Base-by-base conservation (phyloP, 345 rosid genomes). In the Pugionium dolabratum region DNA sequence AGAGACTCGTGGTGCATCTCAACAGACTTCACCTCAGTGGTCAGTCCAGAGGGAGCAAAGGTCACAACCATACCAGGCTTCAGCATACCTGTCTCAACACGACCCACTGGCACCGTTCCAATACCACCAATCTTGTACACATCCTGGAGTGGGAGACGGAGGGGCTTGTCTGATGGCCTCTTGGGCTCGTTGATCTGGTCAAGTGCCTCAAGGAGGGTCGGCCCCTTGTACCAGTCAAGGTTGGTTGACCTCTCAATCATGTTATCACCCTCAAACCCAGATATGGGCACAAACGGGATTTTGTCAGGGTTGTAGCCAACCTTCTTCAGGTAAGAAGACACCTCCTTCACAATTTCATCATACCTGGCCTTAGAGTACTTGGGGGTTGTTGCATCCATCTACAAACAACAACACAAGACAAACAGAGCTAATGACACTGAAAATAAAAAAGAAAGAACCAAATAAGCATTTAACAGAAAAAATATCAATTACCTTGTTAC, bases 101-200 rank as follows among this genome's bases (percentile, higher is more conserved):
- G 85, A 18, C 90, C 90, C 0, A 85, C 90, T 1, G 91, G 95
- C 1, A 88, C 95, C 79, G 91, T 85, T 75, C 91, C 91, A 46
- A 86, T 88, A 44, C 91, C 96, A 62, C 95, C 91, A 43, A 88
- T 88, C 86, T 88, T 88, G 89, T 88, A 88, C 10, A 89, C 90
- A 65, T 86, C 93, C 81, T 89, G 93, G 43, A 86, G 96, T 7
- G 96, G 93, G 1, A 86, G 93, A 48, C 93, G 90, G 3, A 89
- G 93, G 25, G 96, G 93, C 79, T 86, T 89, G 85, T 89, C 96
- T 5, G 88, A 29, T 6, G 96, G 96, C 62, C 96, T 84, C 86
- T 86, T 89, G 47, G 96, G 83, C 75, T 79, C 83, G 9, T 57
- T 70, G 74, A 79, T 73, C 56, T 43, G 54, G 74, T 79, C 83